Percentiles rank a stretch among this genome's conserved stretches.
phyloP scores from a whole-genome alignment of 1,284 basidiomycete species.

The Mycosarcoma mackinlayi region DNA sequence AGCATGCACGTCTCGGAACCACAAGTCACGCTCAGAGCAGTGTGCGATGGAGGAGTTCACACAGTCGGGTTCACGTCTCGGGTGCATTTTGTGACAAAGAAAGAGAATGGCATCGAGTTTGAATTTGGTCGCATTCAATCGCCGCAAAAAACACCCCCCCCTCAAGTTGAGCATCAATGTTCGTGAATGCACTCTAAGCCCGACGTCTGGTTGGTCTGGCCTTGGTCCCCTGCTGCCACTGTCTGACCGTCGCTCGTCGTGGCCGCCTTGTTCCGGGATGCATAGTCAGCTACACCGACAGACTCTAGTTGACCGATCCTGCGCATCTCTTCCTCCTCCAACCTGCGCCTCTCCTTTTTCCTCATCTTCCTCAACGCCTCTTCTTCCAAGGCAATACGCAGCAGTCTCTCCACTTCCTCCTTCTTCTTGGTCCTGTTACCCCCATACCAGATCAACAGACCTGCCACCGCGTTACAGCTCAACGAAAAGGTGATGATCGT shows the following conservation, averaged over 20 bases:
- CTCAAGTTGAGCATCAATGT: too few species aligned
- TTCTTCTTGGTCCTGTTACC: constrained; percentile 81
- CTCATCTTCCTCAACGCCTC: constrained; percentile 52
- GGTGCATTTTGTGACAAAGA: background rate
- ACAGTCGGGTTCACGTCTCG: too few species aligned
- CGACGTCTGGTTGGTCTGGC: too few species aligned
- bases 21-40: background rate
- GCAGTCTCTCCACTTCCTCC: constrained; percentile 77
- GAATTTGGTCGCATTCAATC: too few species aligned
- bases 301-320: too few species aligned
- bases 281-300: too few species aligned
- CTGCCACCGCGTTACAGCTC: constrained; percentile 83
- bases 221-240: background rate
- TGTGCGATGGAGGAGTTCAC: too few species aligned
- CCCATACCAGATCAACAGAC: constrained; percentile 81
- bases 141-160: too few species aligned
- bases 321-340: constrained; percentile 2
- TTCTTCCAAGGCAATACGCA: constrained; percentile 77
- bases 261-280: too few species aligned
- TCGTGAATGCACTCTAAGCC: constrained; percentile 34
- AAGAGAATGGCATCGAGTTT: too few species aligned
- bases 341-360: constrained; percentile 19
- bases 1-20: too few species aligned
- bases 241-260: background rate
- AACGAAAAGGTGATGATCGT: constrained; percentile 81